Evolutionary conservation across 2,329 filamentous ascomycete species (phyloP).

Genomic region (Blumeria hordei): DNA sequence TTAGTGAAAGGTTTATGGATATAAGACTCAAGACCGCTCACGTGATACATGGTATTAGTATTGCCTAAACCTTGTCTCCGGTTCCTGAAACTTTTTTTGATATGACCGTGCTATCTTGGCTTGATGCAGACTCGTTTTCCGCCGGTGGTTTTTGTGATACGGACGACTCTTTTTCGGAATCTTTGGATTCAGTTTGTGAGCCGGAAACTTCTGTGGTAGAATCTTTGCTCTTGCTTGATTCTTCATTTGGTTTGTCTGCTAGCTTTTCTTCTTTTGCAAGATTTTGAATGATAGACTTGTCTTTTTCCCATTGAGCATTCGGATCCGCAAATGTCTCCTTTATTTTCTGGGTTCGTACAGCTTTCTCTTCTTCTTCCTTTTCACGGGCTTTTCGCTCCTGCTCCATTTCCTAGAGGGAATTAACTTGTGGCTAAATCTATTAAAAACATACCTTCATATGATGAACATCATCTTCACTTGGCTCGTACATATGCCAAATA

Average conservation of each 20-base stretch:
- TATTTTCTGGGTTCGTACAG: slow-evolving; percentile 50
- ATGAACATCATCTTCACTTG: slow-evolving; percentile 87
- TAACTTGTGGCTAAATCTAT: neutral
- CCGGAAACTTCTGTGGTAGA: slow-evolving; percentile 2
- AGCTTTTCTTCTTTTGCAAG: slow-evolving; percentile 32
- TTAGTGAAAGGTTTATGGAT: too few relatives aligned
- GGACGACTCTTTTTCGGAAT: too few relatives aligned
- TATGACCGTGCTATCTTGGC: too few relatives aligned
- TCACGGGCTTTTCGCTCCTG: slow-evolving; percentile 59
- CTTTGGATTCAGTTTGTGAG: slow-evolving; percentile 3
- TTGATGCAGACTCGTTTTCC: too few relatives aligned
- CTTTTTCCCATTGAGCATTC: slow-evolving; percentile 66
- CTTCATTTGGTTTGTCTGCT: slow-evolving; percentile 7
- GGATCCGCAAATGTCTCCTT: slow-evolving; percentile 60
- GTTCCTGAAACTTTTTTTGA: too few relatives aligned
- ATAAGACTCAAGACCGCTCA: too few relatives aligned
- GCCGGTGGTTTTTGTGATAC: too few relatives aligned
- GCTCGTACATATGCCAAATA: slow-evolving; percentile 98
- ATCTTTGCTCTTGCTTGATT: slow-evolving; percentile 1
- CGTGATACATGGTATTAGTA: too few relatives aligned
- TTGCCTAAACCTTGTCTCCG: too few relatives aligned
- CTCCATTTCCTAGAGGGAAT: slow-evolving; percentile 55
- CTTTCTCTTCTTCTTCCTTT: slow-evolving; percentile 51
- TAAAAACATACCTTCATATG: slow-evolving; percentile 55
- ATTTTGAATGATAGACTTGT: slow-evolving; percentile 57